Base-by-base conservation (phyloP, 345 rosid genomes). In the Excoecaria agallocha region DNA sequence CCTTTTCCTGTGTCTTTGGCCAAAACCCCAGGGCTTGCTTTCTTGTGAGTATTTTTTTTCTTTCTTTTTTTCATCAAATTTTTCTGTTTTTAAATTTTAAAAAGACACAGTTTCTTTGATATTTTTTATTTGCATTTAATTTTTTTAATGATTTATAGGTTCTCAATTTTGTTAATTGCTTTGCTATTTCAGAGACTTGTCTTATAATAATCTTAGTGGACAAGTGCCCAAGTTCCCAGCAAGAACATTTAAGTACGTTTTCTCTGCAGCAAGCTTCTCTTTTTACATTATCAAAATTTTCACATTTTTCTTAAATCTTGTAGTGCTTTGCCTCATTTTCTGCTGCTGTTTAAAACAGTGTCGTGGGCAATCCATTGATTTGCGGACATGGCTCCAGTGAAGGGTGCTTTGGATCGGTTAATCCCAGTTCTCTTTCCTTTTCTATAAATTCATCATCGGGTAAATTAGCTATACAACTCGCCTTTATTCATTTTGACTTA, bases 201-300 rank as follows among this genome's bases (percentile, higher is more conserved):
- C 97, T 76, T 94, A 83, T 66, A 94, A 94, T 89, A 94, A 94
- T 82, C 92, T 94, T 66, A 94, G 90, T 74, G 97, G 97, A 79
- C 90, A 86, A 48, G 91, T 92, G 67, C 91, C 95, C 73, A 90
- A 86, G 78, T 87, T 85, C 20, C 89, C 92, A 25, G 89, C 91
- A 30, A 92, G 86, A 79, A 90, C 92, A 61, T 92, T 94, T 87
- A 90, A 90, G 97, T 94, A 88, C 66, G 66, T 35, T 49, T 51
- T 7, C 57, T 58, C 69, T 30, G 45, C 58, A 51, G n/a, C 20
- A 20, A 25, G 50, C 3, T 20, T 6, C 56, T 10, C 54, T 49
- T 58, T 51, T 59, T 20, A 54, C 48, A 41, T 52, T 24, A 51
- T 57, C 52, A 59, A 25, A 60, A 39, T 66, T 55, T 9, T 64